Evolutionary conservation across 345 rosid genomes (phyloP).

Genomic region (Chamaenerion angustifolium): DNA sequence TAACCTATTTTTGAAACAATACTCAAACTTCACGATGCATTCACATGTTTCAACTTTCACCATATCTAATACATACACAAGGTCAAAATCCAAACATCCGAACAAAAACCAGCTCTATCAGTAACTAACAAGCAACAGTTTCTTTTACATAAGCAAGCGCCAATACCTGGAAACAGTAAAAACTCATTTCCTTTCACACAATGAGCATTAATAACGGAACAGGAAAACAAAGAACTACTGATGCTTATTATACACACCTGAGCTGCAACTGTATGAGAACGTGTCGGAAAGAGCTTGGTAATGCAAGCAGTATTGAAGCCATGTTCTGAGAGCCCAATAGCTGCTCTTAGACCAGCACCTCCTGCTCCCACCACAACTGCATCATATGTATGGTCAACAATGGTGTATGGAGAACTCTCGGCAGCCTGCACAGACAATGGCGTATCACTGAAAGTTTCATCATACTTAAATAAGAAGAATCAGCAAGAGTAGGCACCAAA

Average conservation of each 20-base stretch:
- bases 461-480: no score
- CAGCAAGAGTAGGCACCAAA: no score
- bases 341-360: slow-evolving; percentile 93
- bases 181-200: no score
- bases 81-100: no score
- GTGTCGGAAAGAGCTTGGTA: slow-evolving; percentile 94
- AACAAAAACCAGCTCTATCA: no score
- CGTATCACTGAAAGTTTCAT: background rate
- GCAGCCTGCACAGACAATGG: background rate
- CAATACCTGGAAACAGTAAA: no score
- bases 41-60: no score
- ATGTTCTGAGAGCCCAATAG: slow-evolving; percentile 96
- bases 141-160: no score
- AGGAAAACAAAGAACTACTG: background rate
- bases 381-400: slow-evolving; percentile 93
- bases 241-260: slow-evolving; percentile 33
- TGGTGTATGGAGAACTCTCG: slow-evolving; percentile 29
- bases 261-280: slow-evolving; percentile 98
- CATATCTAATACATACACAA: no score
- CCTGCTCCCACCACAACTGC: slow-evolving; percentile 98
- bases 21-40: no score
- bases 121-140: no score
- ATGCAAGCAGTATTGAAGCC: slow-evolving; percentile 98
- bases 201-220: background rate
- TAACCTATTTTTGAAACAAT: no score